These are phyloP conservation scores for Musa acuminata DNA, from an alignment of 176 grass and related monocot genomes.

Conservation along the genomic window DNA sequence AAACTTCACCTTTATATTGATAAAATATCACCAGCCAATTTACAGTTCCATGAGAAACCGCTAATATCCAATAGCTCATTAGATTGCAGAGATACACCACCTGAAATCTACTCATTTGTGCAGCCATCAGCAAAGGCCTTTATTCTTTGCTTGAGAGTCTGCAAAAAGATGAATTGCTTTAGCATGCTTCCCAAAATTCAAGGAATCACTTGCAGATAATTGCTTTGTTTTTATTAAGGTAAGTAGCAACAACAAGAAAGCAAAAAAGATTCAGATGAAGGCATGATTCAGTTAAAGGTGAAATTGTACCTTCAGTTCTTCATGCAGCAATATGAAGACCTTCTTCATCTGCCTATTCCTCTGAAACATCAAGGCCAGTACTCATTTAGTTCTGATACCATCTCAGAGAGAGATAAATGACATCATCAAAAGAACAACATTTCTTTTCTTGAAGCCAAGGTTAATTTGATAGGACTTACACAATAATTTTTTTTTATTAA, in stretches of 20 bases:
- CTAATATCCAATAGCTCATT: not conserved
- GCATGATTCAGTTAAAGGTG: not conserved
- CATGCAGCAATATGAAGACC: conserved; percentile 72
- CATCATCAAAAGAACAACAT: not conserved
- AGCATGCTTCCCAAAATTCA: conserved; percentile 14
- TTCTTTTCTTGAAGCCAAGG: not conserved
- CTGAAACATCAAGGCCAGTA: conserved; percentile 35
- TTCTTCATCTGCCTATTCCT: conserved; percentile 85
- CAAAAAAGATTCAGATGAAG: not conserved
- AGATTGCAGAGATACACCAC: conserved; percentile 8
- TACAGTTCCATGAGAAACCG: not conserved
- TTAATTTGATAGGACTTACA: not conserved
- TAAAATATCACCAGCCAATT: not conserved
- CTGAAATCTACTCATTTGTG: conserved; percentile 36
- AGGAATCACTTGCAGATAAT: not conserved
- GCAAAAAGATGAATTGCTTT: conserved; percentile 19
- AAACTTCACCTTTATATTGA: not conserved
- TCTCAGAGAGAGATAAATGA: not conserved
- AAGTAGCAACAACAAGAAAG: too few species aligned
- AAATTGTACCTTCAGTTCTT: conserved; percentile 60
- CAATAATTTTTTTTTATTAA: not conserved
- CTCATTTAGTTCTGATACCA: not conserved
- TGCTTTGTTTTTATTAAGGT: not conserved
- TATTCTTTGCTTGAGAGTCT: conserved; percentile 72
- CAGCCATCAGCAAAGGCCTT: conserved; percentile 44